These are phyloP conservation scores for Lipomyces mesembrius DNA, from an alignment of 805 yeast species.

Conservation along the genomic window DNA sequence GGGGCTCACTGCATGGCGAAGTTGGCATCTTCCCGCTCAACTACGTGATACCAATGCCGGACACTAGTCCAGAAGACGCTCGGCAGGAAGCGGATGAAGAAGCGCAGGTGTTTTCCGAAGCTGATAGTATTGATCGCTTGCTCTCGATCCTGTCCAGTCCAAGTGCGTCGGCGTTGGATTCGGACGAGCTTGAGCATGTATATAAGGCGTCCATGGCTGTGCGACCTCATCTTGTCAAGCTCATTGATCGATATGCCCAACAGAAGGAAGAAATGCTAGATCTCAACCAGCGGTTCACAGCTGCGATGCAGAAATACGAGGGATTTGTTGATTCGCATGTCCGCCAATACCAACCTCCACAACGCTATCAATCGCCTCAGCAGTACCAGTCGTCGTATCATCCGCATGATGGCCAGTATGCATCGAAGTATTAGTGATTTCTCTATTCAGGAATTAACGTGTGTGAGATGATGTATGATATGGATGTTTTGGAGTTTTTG, in stretches of 20 bases:
- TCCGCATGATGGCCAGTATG: background rate
- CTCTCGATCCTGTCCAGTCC: conserved; percentile 57
- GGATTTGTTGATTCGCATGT: conserved; percentile 62
- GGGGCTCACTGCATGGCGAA: conserved; percentile 80
- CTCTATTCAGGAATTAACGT: background rate
- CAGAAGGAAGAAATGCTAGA: conserved; percentile 77
- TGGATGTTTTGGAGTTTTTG: background rate
- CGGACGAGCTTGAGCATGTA: conserved; percentile 72
- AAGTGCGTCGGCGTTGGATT: conserved; percentile 49
- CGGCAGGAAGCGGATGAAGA: conserved; percentile 58
- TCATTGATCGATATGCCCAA: conserved; percentile 76
- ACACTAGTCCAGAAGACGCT: conserved; percentile 65
- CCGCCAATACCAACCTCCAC: conserved; percentile 26
- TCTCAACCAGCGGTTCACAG: conserved; percentile 69
- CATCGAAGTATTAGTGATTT: conserved; percentile 1
- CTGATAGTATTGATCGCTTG: conserved; percentile 70
- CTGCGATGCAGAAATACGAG: conserved; percentile 72
- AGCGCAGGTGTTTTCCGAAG: conserved; percentile 56
- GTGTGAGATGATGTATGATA: background rate
- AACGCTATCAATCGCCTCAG: background rate
- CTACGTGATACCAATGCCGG: conserved; percentile 80
- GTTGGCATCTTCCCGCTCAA: conserved; percentile 91
- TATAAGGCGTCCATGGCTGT: conserved; percentile 74
- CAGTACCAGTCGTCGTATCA: background rate
- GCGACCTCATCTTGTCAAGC: conserved; percentile 72